Evolutionary conservation across 305 asterid genomes (phyloP).

Genomic region (Fraxinus baroniana): DNA sequence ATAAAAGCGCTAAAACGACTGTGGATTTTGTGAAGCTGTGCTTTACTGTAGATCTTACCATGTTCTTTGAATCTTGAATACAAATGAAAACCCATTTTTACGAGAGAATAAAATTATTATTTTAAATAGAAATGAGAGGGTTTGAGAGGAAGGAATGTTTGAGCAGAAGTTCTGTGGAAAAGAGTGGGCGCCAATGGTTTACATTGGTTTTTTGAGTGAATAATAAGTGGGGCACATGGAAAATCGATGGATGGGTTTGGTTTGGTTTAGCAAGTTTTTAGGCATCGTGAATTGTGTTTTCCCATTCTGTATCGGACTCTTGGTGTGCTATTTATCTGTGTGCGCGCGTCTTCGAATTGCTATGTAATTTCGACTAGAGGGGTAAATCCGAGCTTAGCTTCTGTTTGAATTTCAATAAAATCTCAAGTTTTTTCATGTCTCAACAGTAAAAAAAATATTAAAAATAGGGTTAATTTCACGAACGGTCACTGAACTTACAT

Average conservation of each 20-base stretch:
- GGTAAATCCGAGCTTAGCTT: neutral
- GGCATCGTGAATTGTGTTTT: neutral
- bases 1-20: conserved; percentile 36
- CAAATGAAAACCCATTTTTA: conserved; percentile 22
- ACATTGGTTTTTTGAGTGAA: neutral
- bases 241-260: neutral
- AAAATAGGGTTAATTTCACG: too few species aligned
- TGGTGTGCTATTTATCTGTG: neutral
- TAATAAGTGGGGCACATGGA: neutral
- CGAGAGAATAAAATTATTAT: neutral
- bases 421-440: too few species aligned
- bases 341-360: neutral
- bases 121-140: neutral
- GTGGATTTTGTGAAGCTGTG: conserved; percentile 46
- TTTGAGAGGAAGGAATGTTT: neutral
- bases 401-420: too few species aligned
- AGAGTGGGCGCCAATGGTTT: conserved; percentile 60
- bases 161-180: conserved; percentile 13
- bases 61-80: conserved; percentile 17
- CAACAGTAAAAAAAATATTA: too few species aligned
- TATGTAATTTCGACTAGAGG: neutral
- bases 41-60: conserved; percentile 39
- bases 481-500: too few species aligned
- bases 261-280: too few species aligned
- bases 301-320: neutral